These are phyloP conservation scores for Candida montana DNA, from an alignment of 805 yeast genomes.

Conservation along the genomic window DNA sequence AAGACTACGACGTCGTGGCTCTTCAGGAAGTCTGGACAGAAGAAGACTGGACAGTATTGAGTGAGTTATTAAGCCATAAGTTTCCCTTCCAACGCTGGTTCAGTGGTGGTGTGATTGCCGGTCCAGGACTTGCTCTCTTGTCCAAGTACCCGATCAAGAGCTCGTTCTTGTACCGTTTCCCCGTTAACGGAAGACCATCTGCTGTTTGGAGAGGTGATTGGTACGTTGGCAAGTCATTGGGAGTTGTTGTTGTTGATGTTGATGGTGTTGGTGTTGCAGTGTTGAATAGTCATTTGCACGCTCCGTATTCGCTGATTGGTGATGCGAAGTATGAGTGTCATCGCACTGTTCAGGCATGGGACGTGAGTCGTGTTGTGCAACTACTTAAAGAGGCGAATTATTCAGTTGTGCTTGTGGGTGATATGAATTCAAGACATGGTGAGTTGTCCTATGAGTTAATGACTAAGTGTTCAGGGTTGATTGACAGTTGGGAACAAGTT, in stretches of 20 bases:
- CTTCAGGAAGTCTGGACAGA: conserved; percentile 94
- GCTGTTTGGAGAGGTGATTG: conserved; percentile 96
- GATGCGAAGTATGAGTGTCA: conserved; percentile 90
- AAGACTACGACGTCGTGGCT: conserved; percentile 71
- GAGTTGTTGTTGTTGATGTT: conserved; percentile 59
- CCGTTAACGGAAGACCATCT: conserved; percentile 89
- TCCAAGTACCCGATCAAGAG: conserved; percentile 80
- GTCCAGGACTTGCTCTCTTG: conserved; percentile 87
- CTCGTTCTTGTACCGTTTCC: conserved; percentile 77
- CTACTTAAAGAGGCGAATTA: conserved; percentile 68
- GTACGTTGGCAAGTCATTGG: conserved; percentile 90
- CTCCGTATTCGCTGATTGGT: conserved; percentile 80
- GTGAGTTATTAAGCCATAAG: conserved; percentile 33
- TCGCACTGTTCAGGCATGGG: conserved; percentile 96
- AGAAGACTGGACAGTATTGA: conserved; percentile 72
- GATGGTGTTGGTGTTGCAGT: conserved; percentile 56
- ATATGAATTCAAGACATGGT: conserved; percentile 84
- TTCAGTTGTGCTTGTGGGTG: conserved; percentile 87
- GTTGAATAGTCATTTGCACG: conserved; percentile 93
- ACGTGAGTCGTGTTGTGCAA: conserved; percentile 62
- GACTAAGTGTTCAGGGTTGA: conserved; percentile 59
- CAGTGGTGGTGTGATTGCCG: conserved; percentile 79
- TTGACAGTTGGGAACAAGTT: conserved; percentile 77
- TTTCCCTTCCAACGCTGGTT: conserved; percentile 69
- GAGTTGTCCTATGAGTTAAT: conserved; percentile 75